Evolutionary conservation across 257 asterid species (phyloP).

Genomic region (Primulina tabacum): DNA sequence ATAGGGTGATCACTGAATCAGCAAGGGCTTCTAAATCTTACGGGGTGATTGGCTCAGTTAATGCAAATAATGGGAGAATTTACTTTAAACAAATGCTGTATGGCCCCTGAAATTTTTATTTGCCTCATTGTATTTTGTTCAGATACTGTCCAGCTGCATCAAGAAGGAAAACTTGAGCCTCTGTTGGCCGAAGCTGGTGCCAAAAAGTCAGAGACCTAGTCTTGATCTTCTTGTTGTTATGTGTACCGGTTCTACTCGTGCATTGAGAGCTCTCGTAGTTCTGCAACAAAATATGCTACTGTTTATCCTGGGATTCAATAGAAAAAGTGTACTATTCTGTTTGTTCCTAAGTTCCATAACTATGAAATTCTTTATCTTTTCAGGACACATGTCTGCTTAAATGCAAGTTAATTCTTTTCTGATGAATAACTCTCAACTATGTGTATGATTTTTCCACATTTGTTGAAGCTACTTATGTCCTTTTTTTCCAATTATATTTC

Average conservation of each 20-base stretch:
- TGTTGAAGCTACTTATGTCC: background rate
- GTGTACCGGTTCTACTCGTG: background rate
- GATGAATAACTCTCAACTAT: background rate
- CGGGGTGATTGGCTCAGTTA: background rate
- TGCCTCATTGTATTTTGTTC: constrained; percentile 24
- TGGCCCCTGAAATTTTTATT: background rate
- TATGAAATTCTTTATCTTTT: background rate
- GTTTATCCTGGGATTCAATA: background rate
- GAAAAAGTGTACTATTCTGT: background rate
- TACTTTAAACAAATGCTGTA: background rate
- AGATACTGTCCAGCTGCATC: constrained; percentile 62
- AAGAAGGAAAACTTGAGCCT: constrained; percentile 61
- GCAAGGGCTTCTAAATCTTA: background rate
- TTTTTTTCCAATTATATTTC: background rate
- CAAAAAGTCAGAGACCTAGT: constrained; percentile 34
- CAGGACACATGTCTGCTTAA: background rate
- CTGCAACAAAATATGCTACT: background rate
- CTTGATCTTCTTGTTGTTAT: background rate
- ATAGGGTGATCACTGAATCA: background rate
- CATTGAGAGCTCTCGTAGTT: background rate
- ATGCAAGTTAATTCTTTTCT: background rate
- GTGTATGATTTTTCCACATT: background rate
- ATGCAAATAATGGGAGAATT: background rate
- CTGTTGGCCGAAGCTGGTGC: constrained; percentile 58
- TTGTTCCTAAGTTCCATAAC: background rate